Evolutionary conservation across 345 rosid genomes (phyloP).

Genomic region (Acer campestre): DNA sequence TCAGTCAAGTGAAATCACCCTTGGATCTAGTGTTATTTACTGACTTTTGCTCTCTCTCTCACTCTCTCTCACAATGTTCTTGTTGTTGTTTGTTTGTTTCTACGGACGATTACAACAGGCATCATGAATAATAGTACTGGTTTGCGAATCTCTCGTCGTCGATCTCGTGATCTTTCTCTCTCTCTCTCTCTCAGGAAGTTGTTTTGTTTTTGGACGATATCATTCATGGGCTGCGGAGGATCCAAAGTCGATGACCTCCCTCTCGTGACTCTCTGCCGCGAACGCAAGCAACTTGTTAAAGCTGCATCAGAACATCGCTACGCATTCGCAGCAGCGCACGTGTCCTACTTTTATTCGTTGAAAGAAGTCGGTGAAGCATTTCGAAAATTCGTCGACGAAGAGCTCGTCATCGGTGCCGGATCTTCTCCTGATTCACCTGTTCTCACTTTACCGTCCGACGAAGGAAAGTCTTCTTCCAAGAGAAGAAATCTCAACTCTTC

Average conservation of each 20-base stretch:
- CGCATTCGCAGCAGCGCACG: constrained; percentile 90
- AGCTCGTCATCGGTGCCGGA: constrained; percentile 50
- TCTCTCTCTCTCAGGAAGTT: background rate
- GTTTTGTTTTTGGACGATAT: background rate
- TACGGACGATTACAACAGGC: constrained; percentile 9
- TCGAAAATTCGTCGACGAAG: constrained; percentile 79
- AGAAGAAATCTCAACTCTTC: constrained; percentile 36
- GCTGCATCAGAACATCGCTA: constrained; percentile 72
- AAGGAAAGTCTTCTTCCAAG: constrained; percentile 44
- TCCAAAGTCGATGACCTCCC: constrained; percentile 83
- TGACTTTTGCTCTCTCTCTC: too few species aligned
- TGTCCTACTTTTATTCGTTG: constrained; percentile 70
- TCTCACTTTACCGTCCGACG: constrained; percentile 78
- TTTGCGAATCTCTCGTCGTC: background rate
- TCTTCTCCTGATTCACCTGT: constrained; percentile 65
- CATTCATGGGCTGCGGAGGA: constrained; percentile 93
- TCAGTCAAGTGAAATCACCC: constrained; percentile 1
- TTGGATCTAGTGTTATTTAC: constrained; percentile 17
- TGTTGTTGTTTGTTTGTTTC: constrained; percentile 5
- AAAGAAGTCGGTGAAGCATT: constrained; percentile 78
- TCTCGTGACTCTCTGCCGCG: constrained; percentile 73
- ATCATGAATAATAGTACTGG: constrained; percentile 25
- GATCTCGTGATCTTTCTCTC: background rate
- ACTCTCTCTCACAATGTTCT: constrained; percentile 25
- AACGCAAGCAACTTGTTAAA: constrained; percentile 68